Evolutionary conservation across 116 monocot genomes (phyloP).

Genomic region (Dioscorea cayenensis): DNA sequence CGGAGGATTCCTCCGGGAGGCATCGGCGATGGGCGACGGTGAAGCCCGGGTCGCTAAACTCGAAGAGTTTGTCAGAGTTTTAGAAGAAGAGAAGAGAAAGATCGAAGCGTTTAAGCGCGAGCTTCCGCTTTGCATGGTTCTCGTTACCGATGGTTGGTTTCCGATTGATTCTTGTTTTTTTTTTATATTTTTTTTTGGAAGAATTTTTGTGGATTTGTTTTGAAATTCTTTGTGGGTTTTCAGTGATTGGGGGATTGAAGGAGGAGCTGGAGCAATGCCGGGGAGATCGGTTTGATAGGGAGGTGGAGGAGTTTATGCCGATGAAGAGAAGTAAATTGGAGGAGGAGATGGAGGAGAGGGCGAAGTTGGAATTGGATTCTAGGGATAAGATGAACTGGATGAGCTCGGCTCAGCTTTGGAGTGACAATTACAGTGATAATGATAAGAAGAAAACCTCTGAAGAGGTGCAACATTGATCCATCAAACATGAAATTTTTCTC

Average conservation of each 20-base stretch:
- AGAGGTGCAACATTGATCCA: constrained; percentile 12
- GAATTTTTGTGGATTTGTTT: neutral
- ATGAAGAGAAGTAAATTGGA: constrained; percentile 29
- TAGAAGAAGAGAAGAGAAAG: constrained; percentile 68
- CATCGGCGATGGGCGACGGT: constrained; percentile 7
- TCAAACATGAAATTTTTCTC: neutral
- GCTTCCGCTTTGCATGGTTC: constrained; percentile 64
- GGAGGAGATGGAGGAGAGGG: constrained; percentile 26
- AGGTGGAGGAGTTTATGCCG: constrained; percentile 54
- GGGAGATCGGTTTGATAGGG: neutral
- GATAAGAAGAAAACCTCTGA: constrained; percentile 3
- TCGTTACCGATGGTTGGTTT: constrained; percentile 47
- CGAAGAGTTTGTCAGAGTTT: constrained; percentile 37
- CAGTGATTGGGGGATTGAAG: constrained; percentile 59
- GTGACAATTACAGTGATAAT: constrained; percentile 26
- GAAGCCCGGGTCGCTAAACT: constrained; percentile 16
- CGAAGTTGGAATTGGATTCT: constrained; percentile 32
- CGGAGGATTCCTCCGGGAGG: constrained; percentile 9
- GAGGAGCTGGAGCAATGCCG: constrained; percentile 38
- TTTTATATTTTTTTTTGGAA: neutral
- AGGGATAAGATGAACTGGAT: constrained; percentile 80
- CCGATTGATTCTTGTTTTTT: neutral
- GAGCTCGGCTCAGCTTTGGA: constrained; percentile 91
- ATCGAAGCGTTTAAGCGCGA: constrained; percentile 82
- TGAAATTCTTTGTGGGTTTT: neutral